Percentiles rank a stretch among this genome's conserved stretches.
These are phyloP conservation scores for Nigrograna mackinnonii DNA, from an alignment of 2,329 filamentous ascomycete species.

Conservation along the genomic window DNA sequence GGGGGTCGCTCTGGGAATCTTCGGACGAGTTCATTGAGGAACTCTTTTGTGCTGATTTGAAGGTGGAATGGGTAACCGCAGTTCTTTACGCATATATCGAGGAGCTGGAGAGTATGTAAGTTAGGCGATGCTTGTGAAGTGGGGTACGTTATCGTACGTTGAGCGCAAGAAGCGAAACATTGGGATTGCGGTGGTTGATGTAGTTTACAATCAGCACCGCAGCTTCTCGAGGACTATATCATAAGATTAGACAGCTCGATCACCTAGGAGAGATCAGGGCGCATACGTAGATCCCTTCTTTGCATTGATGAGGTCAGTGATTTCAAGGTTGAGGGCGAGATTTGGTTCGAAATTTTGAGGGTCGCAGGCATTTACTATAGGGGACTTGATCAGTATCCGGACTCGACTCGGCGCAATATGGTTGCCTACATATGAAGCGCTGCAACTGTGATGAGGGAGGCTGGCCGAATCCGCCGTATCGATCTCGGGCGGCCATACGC, in stretches of 20 bases:
- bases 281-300: slow-evolving; percentile 88
- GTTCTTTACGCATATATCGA: slow-evolving; percentile 99
- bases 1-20: slow-evolving; percentile 94
- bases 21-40: slow-evolving; percentile 95
- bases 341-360: slow-evolving; percentile 98
- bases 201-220: slow-evolving; percentile 90
- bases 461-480: slow-evolving; percentile 81
- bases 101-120: slow-evolving; percentile 60
- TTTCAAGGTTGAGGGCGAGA: slow-evolving; percentile 93
- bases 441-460: slow-evolving; percentile 84
- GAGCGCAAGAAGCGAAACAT: slow-evolving; percentile 87
- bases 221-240: slow-evolving; percentile 77
- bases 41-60: slow-evolving; percentile 98
- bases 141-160: slow-evolving; percentile 52
- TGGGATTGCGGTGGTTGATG: slow-evolving; percentile 96
- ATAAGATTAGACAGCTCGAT: slow-evolving; percentile 17
- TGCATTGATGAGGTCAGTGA: slow-evolving; percentile 92
- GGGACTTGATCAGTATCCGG: not conserved
- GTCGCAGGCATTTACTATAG: slow-evolving; percentile 82
- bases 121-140: slow-evolving; percentile 8
- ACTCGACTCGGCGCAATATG: not conserved
- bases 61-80: slow-evolving; percentile 99
- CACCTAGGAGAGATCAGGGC: slow-evolving; percentile 2
- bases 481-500: slow-evolving; percentile 92
- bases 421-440: slow-evolving; percentile 76